Percentiles rank a stretch among this genome's conserved stretches.
Conservation (phyloP, 129 eudicot genomes). For the Silybum marianum region DNA sequence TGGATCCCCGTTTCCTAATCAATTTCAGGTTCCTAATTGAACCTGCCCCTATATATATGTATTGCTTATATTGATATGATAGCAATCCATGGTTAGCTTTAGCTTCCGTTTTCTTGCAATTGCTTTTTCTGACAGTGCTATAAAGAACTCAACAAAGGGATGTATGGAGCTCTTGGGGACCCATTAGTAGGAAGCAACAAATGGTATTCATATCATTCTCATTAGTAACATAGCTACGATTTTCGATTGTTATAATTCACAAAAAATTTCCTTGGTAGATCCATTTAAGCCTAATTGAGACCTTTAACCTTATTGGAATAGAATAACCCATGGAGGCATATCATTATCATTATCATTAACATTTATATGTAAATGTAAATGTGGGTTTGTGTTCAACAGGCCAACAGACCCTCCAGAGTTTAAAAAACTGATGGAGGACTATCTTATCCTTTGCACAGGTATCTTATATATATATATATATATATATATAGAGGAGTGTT, state of each 20-base stretch:
- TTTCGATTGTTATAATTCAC: conserved; percentile 7
- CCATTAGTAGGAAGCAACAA: conserved; percentile 67
- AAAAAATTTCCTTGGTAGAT: neutral
- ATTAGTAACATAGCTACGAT: neutral
- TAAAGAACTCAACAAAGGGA: conserved; percentile 66
- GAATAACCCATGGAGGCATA: neutral
- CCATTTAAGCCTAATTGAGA: neutral
- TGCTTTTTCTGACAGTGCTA: conserved; percentile 55
- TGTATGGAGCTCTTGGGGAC: conserved; percentile 72
- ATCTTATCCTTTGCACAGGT: conserved; percentile 84
- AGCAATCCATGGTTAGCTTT: neutral
- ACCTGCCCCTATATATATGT: neutral
- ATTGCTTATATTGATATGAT: neutral
- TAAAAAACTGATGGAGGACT: conserved; percentile 64
- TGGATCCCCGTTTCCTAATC: neutral
- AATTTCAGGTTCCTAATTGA: neutral
- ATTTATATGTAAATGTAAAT: neutral
- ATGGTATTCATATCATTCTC: conserved; percentile 49
- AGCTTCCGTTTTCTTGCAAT: neutral
- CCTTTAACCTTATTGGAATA: too few species aligned
- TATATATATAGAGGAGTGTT: too few species aligned
- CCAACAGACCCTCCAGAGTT: conserved; percentile 69
- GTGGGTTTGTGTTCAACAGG: conserved; percentile 45
- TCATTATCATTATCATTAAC: neutral
- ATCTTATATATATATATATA: too few species aligned